Conservation (phyloP, 2,329 filamentous ascomycete species). For the Alternaria novae-zelandiae region DNA sequence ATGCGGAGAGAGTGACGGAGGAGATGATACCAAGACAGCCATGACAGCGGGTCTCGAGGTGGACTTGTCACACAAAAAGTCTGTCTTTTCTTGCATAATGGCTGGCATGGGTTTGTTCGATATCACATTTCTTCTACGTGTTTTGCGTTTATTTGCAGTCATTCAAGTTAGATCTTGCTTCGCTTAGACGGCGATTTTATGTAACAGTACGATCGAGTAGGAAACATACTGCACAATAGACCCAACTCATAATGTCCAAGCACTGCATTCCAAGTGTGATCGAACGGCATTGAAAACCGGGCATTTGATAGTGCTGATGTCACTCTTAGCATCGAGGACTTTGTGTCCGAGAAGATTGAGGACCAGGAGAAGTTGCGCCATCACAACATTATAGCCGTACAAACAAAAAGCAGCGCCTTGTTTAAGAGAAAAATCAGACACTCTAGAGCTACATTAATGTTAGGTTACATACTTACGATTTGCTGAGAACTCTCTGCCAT, state of each 20-base stretch:
- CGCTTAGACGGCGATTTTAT: conserved; percentile 25
- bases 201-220: conserved; percentile 40
- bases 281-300: background rate
- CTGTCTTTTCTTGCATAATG: conserved; percentile 42
- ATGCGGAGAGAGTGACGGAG: conserved; percentile 9
- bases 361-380: too few relatives aligned
- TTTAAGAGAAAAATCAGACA: too few relatives aligned
- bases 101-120: conserved; percentile 27
- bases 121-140: conserved; percentile 26
- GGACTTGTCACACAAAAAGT: conserved; percentile 29
- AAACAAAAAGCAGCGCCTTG: too few relatives aligned
- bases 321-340: rapidly evolving
- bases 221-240: conserved; percentile 41
- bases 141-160: conserved; percentile 36
- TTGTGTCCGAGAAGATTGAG: too few relatives aligned
- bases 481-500: too few relatives aligned
- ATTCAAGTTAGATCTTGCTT: conserved; percentile 34
- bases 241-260: conserved; percentile 25
- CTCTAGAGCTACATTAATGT: too few relatives aligned
- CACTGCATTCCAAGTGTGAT: background rate
- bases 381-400: too few relatives aligned
- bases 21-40: conserved; percentile 40
- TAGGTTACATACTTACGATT: too few relatives aligned
- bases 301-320: background rate
- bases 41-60: conserved; percentile 15